Evolutionary conservation across 1,284 basidiomycete species (phyloP), one percentile per base, ranked within the genome.

Genomic region (Trametes pubescens): DNA sequence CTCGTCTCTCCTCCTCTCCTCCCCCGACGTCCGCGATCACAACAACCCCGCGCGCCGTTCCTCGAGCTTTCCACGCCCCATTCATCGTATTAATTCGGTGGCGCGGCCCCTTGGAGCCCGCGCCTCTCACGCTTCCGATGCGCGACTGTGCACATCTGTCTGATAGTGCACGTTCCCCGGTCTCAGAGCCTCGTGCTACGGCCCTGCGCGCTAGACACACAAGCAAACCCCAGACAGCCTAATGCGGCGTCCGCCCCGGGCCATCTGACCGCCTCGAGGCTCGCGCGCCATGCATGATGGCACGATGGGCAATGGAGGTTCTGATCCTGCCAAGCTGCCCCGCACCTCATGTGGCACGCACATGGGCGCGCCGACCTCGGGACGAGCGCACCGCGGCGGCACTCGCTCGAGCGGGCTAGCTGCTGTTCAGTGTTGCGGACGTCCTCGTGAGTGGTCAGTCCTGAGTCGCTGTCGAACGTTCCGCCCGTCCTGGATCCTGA

Each of bases 221-320:
- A n/a, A 51, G 21, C 34, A 32, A 34, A 34, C 51, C 32, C 34
- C 32, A 51, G 34, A 37, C 51, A 35, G 34, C 51, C 32, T 14
- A 22, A 37, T 14, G 51, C 21, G 51, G 37, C 37, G 13, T 13
- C 51, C 29, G 22, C 6, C 32, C 29, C 21, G 24, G 35, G 34
- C 9, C 57, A 52, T 40, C 47, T 59, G 57, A 59, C 58, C 51
- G 43, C 22, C 58, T 53, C 58, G 58, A 59, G 58, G 38, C 56
- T 48, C 55, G 55, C 55, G 55, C 43, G 43, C 24, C 43, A 8
- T 56, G 43, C n/a, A 55, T 55, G 40, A 7, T 24, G 8, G 40
- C 26, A 13, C 11, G 16, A 37, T 22, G 40, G 14, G 51, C 49
- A 18, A 37, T 11, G 35, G 13, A 43, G 37, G 26, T n/a, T 53